A percentile compares a stretch with the other conserved stretches of the same genome.
phyloP scores from a whole-genome alignment of 1,284 basidiomycete species.

The Moniliella sp. region DNA sequence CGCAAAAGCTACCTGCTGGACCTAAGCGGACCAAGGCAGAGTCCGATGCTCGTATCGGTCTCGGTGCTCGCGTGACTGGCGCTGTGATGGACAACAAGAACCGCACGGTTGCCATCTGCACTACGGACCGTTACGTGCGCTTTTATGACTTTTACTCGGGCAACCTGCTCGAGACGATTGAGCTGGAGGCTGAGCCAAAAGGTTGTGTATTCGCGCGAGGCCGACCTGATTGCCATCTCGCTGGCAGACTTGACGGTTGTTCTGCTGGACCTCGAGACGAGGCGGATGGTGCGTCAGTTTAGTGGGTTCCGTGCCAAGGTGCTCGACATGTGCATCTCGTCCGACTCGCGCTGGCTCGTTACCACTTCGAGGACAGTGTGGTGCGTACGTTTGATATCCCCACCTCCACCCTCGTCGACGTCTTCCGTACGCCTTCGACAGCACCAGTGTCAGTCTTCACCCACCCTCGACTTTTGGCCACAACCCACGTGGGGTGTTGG shows the following conservation, averaged over 20 bases:
- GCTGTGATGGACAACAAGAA: constrained; percentile 71
- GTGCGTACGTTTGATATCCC: constrained; percentile 92
- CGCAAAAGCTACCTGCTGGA: neutral
- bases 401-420: constrained; percentile 71
- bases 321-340: constrained; percentile 45
- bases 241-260: constrained; percentile 70
- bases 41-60: constrained; percentile 1
- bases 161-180: constrained; percentile 42
- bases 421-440: constrained; percentile 67
- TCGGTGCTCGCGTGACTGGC: constrained; percentile 41
- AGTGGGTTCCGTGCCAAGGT: constrained; percentile 17
- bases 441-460: constrained; percentile 79
- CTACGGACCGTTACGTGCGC: constrained; percentile 59
- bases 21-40: neutral
- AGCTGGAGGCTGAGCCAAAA: constrained; percentile 49
- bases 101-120: too few species aligned
- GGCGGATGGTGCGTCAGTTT: constrained; percentile 63
- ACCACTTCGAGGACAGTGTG: constrained; percentile 62
- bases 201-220: constrained; percentile 57
- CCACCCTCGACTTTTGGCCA: constrained; percentile 88
- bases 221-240: constrained; percentile 57
- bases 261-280: constrained; percentile 74
- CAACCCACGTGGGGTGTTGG: constrained; percentile 82
- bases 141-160: constrained; percentile 89
- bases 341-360: constrained; percentile 80